phyloP scores from a whole-genome alignment of 1,139 yeast genomes.

The Candida sanyaensis region DNA sequence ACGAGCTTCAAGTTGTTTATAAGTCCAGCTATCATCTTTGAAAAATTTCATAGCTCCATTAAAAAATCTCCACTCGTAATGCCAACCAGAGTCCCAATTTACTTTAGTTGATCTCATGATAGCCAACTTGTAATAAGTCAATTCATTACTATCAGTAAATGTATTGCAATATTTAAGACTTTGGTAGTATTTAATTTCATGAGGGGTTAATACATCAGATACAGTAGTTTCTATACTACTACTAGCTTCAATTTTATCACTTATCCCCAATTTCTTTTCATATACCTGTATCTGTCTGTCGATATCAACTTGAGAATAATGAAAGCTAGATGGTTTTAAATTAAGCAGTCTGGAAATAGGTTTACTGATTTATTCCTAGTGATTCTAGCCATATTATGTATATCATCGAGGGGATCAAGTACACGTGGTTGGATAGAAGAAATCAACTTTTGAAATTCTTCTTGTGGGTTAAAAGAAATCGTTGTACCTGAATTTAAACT shows the following conservation, averaged over 20 bases:
- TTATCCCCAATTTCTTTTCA: slow-evolving; percentile 21
- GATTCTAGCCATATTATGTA: slow-evolving; percentile 18
- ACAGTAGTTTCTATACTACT: slow-evolving; percentile 6
- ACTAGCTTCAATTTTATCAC: slow-evolving; percentile 26
- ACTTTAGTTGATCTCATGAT: slow-evolving; percentile 27
- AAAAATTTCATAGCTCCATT: slow-evolving; percentile 29
- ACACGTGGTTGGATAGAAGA: slow-evolving; percentile 20
- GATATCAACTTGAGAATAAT: slow-evolving; percentile 24
- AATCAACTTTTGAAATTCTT: slow-evolving; percentile 17
- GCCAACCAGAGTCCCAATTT: slow-evolving; percentile 40
- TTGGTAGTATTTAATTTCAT: slow-evolving; percentile 26
- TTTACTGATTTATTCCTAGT: slow-evolving; percentile 16
- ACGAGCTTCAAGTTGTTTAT: slow-evolving; percentile 27
- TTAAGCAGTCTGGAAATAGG: slow-evolving; percentile 21
- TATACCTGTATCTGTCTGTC: slow-evolving; percentile 29
- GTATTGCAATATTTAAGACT: slow-evolving; percentile 24
- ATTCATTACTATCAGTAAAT: slow-evolving; percentile 19
- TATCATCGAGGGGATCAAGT: slow-evolving; percentile 20
- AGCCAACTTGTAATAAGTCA: slow-evolving; percentile 38
- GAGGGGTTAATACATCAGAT: slow-evolving; percentile 17
- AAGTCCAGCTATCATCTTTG: slow-evolving; percentile 23
- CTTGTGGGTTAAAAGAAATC: slow-evolving; percentile 18
- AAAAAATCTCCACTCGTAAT: slow-evolving; percentile 41
- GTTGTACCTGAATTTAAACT: slow-evolving; percentile 15
- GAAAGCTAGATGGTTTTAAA: slow-evolving; percentile 22